Evolutionary conservation across 1,284 basidiomycete species (phyloP), one percentile per base, ranked within the genome.

Genomic region (Coriolopsis trogii): DNA sequence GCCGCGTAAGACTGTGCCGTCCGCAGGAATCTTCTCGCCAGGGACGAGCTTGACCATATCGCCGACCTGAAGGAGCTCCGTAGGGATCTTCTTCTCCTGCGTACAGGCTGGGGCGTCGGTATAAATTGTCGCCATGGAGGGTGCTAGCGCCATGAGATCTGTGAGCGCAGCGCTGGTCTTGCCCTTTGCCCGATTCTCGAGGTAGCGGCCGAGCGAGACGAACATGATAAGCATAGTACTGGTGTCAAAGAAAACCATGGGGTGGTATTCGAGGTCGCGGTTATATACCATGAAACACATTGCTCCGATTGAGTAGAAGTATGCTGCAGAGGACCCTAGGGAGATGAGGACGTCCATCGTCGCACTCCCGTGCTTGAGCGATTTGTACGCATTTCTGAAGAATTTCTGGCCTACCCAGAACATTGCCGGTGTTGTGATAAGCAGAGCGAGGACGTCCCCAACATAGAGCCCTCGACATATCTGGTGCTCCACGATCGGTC

Each of bases 171-270:
- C 94, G 49, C 93, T 95, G 1, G 97, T 99, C 72, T 93, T 92
- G 36, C 97, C 96, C 71, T 99, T 99, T 33, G 97, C 97, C 43
- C 88, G 82, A 72, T 98, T 99, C 73, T 99, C 97, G 46, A 99
- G 82, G 73, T 91, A 98, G 33, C 97, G 86, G 1, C 96, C 97
- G 25, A 99, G 83, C 4, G 93, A 94, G 62, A 98, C 92, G 68
- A 99, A 99, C 71, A 89, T 94, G 79, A 99, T 91, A 51, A 99
- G 78, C 97, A 99, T 99, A 15, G 95, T 97, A 63, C 92, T 95
- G 1, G 97, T 99, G 73, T 99, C 97, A 73, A 99, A 99, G 75
- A 98, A 99, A 26, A 95, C 85, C 66, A 91, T 83, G 0, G 97
- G 96, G 30, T 82, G 85, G 67, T 81, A 91, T 48, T 82, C 80